Conservation (phyloP, 306 rosid genomes). For the Lagenaria siceraria region DNA sequence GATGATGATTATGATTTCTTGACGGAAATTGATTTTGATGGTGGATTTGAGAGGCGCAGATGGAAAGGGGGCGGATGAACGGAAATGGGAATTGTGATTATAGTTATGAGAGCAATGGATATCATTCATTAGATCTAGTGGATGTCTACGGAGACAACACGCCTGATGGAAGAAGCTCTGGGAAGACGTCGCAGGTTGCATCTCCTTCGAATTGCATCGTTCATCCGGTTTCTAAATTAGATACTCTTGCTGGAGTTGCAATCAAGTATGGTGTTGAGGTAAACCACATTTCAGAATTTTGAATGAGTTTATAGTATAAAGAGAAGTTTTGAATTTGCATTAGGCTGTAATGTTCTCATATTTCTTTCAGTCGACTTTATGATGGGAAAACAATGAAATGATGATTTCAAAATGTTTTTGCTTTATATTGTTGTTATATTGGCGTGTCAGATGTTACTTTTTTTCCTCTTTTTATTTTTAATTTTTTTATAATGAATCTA, state of each 20-base stretch:
- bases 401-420: not conserved
- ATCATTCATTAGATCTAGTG: conserved; percentile 13
- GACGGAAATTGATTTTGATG: conserved; percentile 14
- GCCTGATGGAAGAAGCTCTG: conserved; percentile 9
- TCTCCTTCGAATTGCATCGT: conserved; percentile 31
- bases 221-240: conserved; percentile 63
- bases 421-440: not conserved
- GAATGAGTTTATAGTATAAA: no score
- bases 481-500: not conserved
- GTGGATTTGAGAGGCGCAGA: conserved; percentile 23
- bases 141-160: conserved; percentile 3
- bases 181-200: conserved; percentile 2
- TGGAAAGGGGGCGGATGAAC: conserved; percentile 38
- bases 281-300: not conserved
- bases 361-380: not conserved
- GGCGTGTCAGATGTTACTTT: not conserved
- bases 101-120: conserved; percentile 11
- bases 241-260: conserved; percentile 82
- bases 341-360: not conserved
- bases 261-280: conserved; percentile 97
- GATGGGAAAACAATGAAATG: not conserved
- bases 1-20: not conserved
- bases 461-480: not conserved
- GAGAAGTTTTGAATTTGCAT: not conserved
- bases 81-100: conserved; percentile 13